Conservation (phyloP, 768 basidiomycete genomes). For the Mrakia blollopis region DNA sequence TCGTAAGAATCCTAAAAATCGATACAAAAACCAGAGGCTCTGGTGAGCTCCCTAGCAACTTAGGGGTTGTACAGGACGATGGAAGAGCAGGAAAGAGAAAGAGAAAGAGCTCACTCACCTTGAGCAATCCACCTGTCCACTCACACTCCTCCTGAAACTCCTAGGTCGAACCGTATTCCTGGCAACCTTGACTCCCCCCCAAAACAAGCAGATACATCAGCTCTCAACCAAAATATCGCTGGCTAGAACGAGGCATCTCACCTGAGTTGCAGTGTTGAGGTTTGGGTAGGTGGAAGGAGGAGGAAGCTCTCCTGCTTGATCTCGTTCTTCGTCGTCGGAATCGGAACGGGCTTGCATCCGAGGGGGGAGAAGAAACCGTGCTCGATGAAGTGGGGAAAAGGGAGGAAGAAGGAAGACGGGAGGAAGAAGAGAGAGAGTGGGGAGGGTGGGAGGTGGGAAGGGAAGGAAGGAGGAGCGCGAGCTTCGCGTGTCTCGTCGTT, state of each 20-base stretch:
- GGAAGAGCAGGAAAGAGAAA: neutral
- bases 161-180: slow-evolving; percentile 5
- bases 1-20: slow-evolving; percentile 19
- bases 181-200: no score
- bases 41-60: neutral
- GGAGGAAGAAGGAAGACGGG: neutral
- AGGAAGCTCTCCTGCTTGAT: neutral
- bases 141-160: slow-evolving; percentile 24
- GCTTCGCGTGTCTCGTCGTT: neutral
- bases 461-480: neutral
- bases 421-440: neutral
- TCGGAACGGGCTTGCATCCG: neutral
- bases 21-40: neutral
- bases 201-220: neutral
- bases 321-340: neutral
- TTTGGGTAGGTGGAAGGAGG: slow-evolving; percentile 30
- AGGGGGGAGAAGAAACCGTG: no score
- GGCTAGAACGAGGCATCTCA: neutral
- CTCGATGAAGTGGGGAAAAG: neutral
- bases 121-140: slow-evolving; percentile 29
- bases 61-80: no score
- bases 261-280: slow-evolving; percentile 30
- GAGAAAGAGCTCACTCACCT: neutral
- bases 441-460: slow-evolving; percentile 1
- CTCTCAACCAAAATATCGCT: no score